phyloP scores from a whole-genome alignment of 441 rosid genomes.

The Cnidoscolus chayamansa region DNA sequence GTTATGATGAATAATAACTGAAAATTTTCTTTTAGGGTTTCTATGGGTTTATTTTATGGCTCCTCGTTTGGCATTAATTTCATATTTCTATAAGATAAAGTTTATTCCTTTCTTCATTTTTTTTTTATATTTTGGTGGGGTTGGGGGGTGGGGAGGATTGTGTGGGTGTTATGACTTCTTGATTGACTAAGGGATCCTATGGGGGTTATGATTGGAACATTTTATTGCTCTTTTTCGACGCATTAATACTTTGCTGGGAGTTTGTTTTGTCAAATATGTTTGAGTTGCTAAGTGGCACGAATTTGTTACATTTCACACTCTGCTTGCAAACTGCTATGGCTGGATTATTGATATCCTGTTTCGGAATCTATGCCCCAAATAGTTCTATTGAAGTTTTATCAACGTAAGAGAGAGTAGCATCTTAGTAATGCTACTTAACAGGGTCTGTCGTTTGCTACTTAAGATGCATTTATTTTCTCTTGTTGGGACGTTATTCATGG shows the following conservation, averaged over 20 bases:
- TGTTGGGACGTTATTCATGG: slow-evolving; percentile 11
- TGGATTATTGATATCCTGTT: neutral
- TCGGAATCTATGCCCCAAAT: slow-evolving; percentile 13
- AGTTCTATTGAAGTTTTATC: neutral
- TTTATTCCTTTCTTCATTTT: neutral
- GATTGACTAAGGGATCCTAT: neutral
- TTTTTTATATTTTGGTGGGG: neutral
- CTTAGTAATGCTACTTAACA: neutral
- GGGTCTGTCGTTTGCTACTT: neutral
- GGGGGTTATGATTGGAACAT: neutral
- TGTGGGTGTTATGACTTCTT: neutral
- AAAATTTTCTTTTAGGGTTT: slow-evolving; percentile 23
- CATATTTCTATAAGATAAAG: neutral
- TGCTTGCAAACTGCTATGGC: neutral
- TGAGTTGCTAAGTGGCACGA: neutral
- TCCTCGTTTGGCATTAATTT: slow-evolving; percentile 21
- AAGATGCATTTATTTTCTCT: slow-evolving; percentile 12
- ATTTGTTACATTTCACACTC: neutral
- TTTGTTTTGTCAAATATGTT: slow-evolving; percentile 12
- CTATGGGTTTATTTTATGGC: slow-evolving; percentile 23
- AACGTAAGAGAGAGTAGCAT: neutral
- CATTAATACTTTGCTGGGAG: neutral
- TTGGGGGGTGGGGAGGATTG: neutral
- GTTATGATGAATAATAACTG: neutral
- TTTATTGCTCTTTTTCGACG: neutral